Base-by-base conservation (phyloP, 176 grass and related monocot species). In the Aegilops longissima region DNA sequence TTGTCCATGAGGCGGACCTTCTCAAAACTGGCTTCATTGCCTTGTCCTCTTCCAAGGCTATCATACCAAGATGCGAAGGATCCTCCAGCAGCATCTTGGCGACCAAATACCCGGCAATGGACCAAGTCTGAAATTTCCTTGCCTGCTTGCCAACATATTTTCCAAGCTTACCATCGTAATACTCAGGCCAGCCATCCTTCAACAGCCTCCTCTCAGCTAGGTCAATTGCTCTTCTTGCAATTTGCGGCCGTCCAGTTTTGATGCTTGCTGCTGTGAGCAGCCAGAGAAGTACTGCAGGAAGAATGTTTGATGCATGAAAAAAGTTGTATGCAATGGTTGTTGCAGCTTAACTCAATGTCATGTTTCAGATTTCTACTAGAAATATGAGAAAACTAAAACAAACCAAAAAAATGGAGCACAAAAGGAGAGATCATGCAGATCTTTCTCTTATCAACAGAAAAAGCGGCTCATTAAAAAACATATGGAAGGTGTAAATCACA, bases 121-220 rank as follows among this genome's bases (percentile, higher is more conserved):
- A 95, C 95, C 95, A 97, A 17, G 95, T 97, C 82, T 97, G 95
- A 31, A 89, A 95, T 84, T 95, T 97, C 69, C 95, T 85, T 1
- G 95, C 95, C 61, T 97, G 95, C 92, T 97, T 97, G 23, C 95
- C 95, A 3, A 97, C 16, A 70, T 93, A 97, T 58, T 93, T 88
- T 61, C 95, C 95, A 8, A 95, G 90, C 61, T 93, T 97, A 8
- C 95, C 95, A 34, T 97, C 95, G n/a, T 97, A 97, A 34, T 97
- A 97, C 61, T 97, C 95, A n/a, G 95, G 95, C 95, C 95, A 97
- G 68, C 90, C 90, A 78, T 97, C 95, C 68, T 97, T 97, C 44
- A 86, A 86, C 18, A 97, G 79, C 77, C 86, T 90, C 61, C 87
- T 84, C 83, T 97, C 95, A 20, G 91, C 91, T 58, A 92, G 80